These are phyloP conservation scores for Suhomyces yuchorum DNA, from an alignment of 1,139 yeast species.

Conservation along the genomic window DNA sequence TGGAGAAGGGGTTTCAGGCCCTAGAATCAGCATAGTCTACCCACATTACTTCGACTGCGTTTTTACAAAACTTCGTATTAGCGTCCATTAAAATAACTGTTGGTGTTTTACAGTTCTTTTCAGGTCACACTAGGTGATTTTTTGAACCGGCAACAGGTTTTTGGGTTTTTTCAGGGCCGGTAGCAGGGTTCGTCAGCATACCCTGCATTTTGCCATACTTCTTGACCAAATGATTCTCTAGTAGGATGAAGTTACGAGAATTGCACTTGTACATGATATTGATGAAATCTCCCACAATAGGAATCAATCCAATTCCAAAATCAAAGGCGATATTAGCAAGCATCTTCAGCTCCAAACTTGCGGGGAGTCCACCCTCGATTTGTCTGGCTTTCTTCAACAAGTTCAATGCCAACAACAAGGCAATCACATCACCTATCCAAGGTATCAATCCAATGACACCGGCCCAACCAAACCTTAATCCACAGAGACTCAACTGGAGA, in stretches of 20 bases:
- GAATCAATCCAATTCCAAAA: slow-evolving; percentile 69
- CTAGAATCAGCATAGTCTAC: neutral
- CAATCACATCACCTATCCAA: slow-evolving; percentile 58
- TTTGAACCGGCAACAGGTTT: neutral
- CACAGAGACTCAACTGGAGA: slow-evolving; percentile 61
- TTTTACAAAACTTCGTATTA: neutral
- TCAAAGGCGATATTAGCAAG: slow-evolving; percentile 62
- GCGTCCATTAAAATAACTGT: neutral
- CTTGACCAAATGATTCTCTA: slow-evolving; percentile 58
- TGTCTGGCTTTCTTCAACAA: slow-evolving; percentile 52
- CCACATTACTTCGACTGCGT: neutral
- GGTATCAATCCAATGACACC: slow-evolving; percentile 74
- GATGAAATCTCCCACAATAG: slow-evolving; percentile 70
- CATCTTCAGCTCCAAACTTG: slow-evolving; percentile 51
- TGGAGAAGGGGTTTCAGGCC: slow-evolving; percentile 28
- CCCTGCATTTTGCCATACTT: slow-evolving; percentile 28
- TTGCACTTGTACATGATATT: slow-evolving; percentile 74
- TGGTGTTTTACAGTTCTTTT: neutral
- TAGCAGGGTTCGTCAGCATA: neutral
- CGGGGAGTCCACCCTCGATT: slow-evolving; percentile 69
- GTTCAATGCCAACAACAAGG: slow-evolving; percentile 51
- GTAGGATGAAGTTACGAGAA: slow-evolving; percentile 65
- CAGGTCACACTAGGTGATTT: neutral
- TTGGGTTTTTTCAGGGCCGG: neutral
- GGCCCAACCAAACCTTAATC: slow-evolving; percentile 71